These are phyloP conservation scores for Capronia epimyces DNA, from an alignment of 2,329 filamentous ascomycete species.

Conservation along the genomic window DNA sequence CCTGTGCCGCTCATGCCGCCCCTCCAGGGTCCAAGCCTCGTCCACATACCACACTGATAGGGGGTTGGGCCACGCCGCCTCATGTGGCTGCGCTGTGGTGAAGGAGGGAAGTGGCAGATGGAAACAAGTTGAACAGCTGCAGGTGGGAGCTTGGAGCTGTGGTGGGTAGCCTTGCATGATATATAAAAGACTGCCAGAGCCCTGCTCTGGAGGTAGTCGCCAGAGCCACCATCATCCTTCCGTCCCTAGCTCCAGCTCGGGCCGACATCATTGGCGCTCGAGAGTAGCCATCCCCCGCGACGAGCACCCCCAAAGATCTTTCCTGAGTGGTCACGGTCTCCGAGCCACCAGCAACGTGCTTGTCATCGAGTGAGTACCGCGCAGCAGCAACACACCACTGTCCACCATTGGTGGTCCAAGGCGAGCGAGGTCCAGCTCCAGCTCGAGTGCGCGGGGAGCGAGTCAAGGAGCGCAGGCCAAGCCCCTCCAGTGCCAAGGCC, in stretches of 20 bases:
- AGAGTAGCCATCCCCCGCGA: neutral
- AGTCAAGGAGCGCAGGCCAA: neutral
- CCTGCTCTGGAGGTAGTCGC: constrained; percentile 12
- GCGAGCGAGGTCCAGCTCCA: too few species aligned
- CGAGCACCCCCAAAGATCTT: neutral
- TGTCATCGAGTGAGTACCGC: neutral
- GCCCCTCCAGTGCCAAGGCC: constrained; percentile 3
- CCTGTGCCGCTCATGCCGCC: neutral
- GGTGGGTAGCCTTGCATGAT: constrained; percentile 19
- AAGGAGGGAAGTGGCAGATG: constrained; percentile 9
- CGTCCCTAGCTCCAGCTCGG: neutral
- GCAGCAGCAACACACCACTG: neutral
- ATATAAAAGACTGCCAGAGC: constrained; percentile 14
- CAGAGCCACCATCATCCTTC: constrained; percentile 6
- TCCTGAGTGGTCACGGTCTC: neutral
- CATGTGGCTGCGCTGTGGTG: constrained; percentile 20
- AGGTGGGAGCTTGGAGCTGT: neutral
- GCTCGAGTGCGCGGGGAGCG: too few species aligned
- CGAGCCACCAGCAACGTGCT: neutral
- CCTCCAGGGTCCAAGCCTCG: constrained; percentile 12
- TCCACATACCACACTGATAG: constrained; percentile 11
- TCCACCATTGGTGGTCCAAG: neutral
- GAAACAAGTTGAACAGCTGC: constrained; percentile 3
- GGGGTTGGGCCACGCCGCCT: constrained; percentile 17
- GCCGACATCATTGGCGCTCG: neutral